Conservation (phyloP, 139 green algal species). For the Chlorella sp. region DNA sequence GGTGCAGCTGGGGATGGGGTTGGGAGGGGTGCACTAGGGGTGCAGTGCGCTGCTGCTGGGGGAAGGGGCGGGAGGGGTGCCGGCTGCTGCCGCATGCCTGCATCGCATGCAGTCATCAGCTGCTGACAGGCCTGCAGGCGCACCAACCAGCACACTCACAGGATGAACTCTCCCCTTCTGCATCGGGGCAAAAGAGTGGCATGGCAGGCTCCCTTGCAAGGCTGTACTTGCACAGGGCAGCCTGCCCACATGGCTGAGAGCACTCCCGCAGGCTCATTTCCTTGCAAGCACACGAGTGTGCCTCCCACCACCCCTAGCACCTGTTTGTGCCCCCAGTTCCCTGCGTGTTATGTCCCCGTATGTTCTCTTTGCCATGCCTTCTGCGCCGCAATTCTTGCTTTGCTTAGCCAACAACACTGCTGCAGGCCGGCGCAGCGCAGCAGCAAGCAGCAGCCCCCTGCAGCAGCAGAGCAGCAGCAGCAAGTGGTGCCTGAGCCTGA, state of each 20-base stretch:
- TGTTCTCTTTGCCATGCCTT: not conserved
- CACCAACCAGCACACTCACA: not conserved
- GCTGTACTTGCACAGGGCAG: not conserved
- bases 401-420: not conserved
- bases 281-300: not conserved
- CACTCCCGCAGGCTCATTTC: not conserved
- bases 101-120: not conserved
- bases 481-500: not conserved
- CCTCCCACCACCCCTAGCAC: not conserved
- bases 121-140: not conserved
- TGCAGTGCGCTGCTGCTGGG: too few species aligned
- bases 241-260: not conserved
- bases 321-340: not conserved
- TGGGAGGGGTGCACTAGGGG: too few species aligned
- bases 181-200: not conserved
- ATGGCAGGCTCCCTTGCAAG: not conserved
- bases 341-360: not conserved
- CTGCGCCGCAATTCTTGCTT: not conserved
- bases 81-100: too few species aligned
- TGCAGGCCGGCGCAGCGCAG: conserved; percentile 19
- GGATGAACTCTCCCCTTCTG: too few species aligned
- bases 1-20: not conserved
- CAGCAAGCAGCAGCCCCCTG: conserved; percentile 19
- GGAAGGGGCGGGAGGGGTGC: too few species aligned
- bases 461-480: conserved; percentile 6